Evolutionary conservation across 306 rosid genomes (phyloP), one percentile per base, ranked within the genome.

Genomic region (Rubus parviflorus): DNA sequence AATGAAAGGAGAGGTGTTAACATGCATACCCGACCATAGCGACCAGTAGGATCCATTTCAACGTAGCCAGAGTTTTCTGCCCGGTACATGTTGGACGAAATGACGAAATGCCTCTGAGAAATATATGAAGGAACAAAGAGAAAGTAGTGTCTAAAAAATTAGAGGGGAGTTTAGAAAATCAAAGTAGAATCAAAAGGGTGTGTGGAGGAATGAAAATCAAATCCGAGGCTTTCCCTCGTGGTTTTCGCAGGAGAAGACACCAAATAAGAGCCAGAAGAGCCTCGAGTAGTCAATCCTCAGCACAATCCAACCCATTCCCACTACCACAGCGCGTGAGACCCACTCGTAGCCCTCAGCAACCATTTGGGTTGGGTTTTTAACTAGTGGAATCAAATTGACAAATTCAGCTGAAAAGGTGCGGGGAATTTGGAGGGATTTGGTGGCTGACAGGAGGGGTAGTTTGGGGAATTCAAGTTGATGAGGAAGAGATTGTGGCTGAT

Each of bases 1-100:
- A 20, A 13, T 47, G 13, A 68, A 72, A 62, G 47, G 56, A 45
- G 72, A 40, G 19, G 37, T 1, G 30, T 62, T 43, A 62, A 79
- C 91, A 80, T 58, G 77, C 58, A 74, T 82, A 93, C 97, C 85
- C 98, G 87, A 40, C 91, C 92, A 77, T 91, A 93, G 40, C 98
- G 85, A 87, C 88, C 85, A 68, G 90, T 84, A 70, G 97, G 97
- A 77, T 91, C 97, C 30, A 86, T 85, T 81, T 93, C 98, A 17
- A 81, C 84, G 70, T 91, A 91, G 64, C 78, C 84, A 82, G 51
- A 40, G 43, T 40, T 58, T 43, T 81, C 81, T 42, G 72, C n/a
- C 51, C 8, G 15, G 30, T 7, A 9, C 69, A 74, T 60, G 68
- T 58, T 58, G 8, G 43, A 43, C 6, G 22, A 25, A 4, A 25